These are phyloP conservation scores for Rhizoclosmatium globosum DNA, from an alignment of 192 early-diverging fungal species.

Conservation along the genomic window DNA sequence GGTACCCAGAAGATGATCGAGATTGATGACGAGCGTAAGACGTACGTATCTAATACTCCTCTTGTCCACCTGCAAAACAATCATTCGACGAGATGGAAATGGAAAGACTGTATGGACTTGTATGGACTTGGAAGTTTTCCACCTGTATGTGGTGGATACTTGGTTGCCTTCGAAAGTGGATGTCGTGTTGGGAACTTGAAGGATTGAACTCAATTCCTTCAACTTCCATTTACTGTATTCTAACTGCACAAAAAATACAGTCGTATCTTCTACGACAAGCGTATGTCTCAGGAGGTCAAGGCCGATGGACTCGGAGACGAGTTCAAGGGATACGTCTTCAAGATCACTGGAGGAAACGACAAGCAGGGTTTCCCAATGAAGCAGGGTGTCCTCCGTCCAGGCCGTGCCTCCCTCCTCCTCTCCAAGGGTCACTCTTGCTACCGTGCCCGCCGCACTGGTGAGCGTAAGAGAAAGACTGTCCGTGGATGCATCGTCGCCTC, in stretches of 20 bases:
- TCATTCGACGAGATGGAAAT: background rate
- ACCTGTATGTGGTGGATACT: background rate
- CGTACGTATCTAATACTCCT: conserved; percentile 63
- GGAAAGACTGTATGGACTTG: background rate
- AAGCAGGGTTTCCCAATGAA: conserved; percentile 99
- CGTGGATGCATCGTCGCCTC: conserved; percentile 97
- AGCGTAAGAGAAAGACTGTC: conserved; percentile 99
- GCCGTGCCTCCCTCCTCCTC: conserved; percentile 68
- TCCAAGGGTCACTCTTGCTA: conserved; percentile 98
- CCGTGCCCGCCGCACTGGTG: conserved; percentile 95
- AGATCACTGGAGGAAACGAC: conserved; percentile 99
- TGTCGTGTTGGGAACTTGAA: background rate
- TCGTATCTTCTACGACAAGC: conserved; percentile 98
- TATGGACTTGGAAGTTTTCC: background rate
- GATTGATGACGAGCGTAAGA: conserved; percentile 95
- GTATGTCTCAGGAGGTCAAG: conserved; percentile 94
- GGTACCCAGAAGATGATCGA: conserved; percentile 98
- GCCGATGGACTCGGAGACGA: conserved; percentile 97
- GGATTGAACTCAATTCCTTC: background rate
- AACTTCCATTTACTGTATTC: background rate
- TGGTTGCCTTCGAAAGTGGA: background rate
- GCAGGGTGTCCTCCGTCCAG: conserved; percentile 87
- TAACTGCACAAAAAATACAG: conserved; percentile 37
- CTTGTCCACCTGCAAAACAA: background rate
- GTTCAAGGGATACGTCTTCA: conserved; percentile 99